Conservation (phyloP, 2,329 filamentous ascomycete species). For the Leptographium lundbergii region DNA sequence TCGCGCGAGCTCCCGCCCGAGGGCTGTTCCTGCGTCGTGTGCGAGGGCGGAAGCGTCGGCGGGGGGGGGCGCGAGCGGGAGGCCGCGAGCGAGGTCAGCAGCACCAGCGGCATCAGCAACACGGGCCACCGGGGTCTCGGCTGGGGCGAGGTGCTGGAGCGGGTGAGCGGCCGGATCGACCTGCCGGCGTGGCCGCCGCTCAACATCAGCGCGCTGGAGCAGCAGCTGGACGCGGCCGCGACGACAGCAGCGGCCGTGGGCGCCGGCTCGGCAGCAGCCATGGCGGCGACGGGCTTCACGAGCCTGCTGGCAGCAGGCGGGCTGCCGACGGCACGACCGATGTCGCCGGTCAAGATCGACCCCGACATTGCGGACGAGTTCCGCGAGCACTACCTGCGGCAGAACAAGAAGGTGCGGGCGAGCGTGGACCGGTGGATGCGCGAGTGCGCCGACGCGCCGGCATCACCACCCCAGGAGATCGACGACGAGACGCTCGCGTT, state of each 20-base stretch:
- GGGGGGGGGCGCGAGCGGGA: conserved; percentile 18
- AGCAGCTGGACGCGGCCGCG: conserved; percentile 44
- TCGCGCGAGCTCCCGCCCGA: conserved; percentile 80
- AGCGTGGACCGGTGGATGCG: conserved; percentile 85
- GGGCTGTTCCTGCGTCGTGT: conserved; percentile 79
- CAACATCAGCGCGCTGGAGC: conserved; percentile 50
- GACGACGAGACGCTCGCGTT: conserved; percentile 92
- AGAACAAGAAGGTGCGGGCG: conserved; percentile 85
- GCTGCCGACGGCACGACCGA: conserved; percentile 43
- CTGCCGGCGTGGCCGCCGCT: conserved; percentile 85
- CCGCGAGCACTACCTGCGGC: conserved; percentile 79
- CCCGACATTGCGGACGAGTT: conserved; percentile 92
- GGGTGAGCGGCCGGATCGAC: conserved; percentile 78
- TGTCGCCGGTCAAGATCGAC: conserved; percentile 63
- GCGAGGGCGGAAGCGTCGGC: conserved; percentile 42
- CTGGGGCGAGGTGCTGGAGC: conserved; percentile 92
- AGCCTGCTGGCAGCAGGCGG: conserved; percentile 27
- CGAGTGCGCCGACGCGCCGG: conserved; percentile 60
- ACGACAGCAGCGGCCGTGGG: conserved; percentile 9
- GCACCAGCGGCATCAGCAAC: not conserved
- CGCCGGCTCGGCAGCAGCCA: conserved; percentile 4
- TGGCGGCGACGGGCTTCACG: too few relatives aligned
- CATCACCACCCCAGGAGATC: conserved; percentile 71
- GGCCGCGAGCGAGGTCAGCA: conserved; percentile 54
- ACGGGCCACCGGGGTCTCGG: conserved; percentile 60